Evolutionary conservation across 208 protist species (phyloP).

Genomic region (Trichomonas vaginalis): DNA sequence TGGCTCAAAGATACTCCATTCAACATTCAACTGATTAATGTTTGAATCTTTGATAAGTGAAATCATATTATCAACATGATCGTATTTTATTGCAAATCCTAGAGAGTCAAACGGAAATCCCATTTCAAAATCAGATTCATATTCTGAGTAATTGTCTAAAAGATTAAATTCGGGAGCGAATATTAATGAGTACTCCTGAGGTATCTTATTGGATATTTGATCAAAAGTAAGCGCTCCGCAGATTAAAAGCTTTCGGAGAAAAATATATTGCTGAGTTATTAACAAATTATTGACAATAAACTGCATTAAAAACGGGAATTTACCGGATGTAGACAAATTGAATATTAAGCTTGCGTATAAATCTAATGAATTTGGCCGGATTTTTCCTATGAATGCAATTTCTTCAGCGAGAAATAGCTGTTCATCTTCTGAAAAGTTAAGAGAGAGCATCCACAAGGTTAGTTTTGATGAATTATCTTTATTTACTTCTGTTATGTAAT

Average conservation of each 20-base stretch:
- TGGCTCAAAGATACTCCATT: not conserved
- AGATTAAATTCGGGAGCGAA: not conserved
- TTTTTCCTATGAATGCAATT: not conserved
- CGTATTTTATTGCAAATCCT: not conserved
- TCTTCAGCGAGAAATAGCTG: not conserved
- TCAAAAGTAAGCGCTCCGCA: not conserved
- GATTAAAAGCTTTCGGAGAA: not conserved
- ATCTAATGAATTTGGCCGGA: not conserved
- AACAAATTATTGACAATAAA: not conserved
- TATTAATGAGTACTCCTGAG: not conserved
- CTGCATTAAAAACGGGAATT: not conserved
- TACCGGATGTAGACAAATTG: not conserved
- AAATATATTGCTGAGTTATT: not conserved
- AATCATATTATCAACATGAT: not conserved
- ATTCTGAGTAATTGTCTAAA: not conserved
- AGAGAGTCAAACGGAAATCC: not conserved
- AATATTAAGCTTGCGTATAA: not conserved
- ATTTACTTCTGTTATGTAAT: not conserved
- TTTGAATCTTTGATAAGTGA: not conserved
- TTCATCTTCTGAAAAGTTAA: not conserved
- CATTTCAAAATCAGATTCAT: not conserved
- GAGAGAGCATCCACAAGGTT: not conserved
- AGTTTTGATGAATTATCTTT: not conserved
- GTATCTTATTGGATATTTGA: not conserved
- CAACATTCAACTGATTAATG: not conserved